Conservation (phyloP, 306 rosid species). For the Fragaria iinumae region DNA sequence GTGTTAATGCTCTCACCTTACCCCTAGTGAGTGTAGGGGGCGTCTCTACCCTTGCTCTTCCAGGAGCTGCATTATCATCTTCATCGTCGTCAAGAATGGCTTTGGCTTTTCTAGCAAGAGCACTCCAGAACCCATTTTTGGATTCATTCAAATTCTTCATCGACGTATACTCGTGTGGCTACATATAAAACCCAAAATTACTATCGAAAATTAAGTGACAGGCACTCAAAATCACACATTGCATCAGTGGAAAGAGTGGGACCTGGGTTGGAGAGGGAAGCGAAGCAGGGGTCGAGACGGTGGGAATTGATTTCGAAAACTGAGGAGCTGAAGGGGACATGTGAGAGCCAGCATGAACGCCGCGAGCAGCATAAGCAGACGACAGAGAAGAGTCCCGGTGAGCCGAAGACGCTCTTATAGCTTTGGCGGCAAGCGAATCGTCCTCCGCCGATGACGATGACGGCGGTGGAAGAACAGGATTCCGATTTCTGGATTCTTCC, state of each 20-base stretch:
- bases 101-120: constrained; percentile 85
- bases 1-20: constrained; percentile 47
- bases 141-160: constrained; percentile 70
- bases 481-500: constrained; percentile 28
- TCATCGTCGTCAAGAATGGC: constrained; percentile 85
- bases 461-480: constrained; percentile 30
- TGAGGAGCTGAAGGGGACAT: constrained; percentile 39
- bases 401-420: constrained; percentile 88
- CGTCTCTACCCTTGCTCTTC: constrained; percentile 36
- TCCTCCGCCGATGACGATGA: constrained; percentile 16
- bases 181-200: constrained; percentile 41
- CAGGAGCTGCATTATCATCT: constrained; percentile 49
- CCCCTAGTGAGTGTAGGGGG: constrained; percentile 47
- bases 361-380: constrained; percentile 67
- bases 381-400: constrained; percentile 85
- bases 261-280: constrained; percentile 16
- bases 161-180: constrained; percentile 68
- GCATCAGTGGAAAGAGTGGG: not conserved
- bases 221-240: not conserved
- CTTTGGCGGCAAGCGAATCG: constrained; percentile 87
- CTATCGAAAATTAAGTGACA: not conserved
- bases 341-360: constrained; percentile 20
- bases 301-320: constrained; percentile 21
- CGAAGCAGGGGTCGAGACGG: constrained; percentile 18
- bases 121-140: constrained; percentile 93